Evolutionary conservation across 1,139 yeast genomes (phyloP), one percentile per base, ranked within the genome.

Genomic region (Yamadazyma membranifaciens): DNA sequence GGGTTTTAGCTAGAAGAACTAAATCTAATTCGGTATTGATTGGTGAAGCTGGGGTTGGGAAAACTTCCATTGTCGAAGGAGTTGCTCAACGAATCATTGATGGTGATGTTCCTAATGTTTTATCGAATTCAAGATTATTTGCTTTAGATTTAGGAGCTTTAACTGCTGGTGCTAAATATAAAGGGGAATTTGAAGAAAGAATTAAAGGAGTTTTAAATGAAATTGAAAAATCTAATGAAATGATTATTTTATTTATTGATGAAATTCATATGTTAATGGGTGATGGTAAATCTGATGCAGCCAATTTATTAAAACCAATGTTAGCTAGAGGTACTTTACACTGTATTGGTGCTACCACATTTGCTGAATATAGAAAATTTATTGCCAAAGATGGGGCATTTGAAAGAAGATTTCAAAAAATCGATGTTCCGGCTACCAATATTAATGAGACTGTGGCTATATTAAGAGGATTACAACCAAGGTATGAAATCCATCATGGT

Each of bases 1-100:
- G 98, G 47, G 96, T 94, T 4, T 73, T 92, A 47, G 92, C 98
- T 13, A 83, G 98, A 69, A 81, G 98, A 67, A 87, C 96, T 27
- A 92, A 92, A 67, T 89, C 97, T 3, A 94, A 94, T 59, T 96
- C 98, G 11, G 92, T 95, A 51, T 71, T 92, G 50, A 88, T 92
- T 56, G 99, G 99, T 74, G 98, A 92, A 57, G 96, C 98, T 27
- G 99, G 99, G 79, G 97, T 92, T 40, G 99, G 99, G 74, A 92
- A 92, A 68, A 94, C 98, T 30, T 87, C 96, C 15, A 91, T 92
- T 55, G 96, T 91, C 38, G 99, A 92, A 70, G 98, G 98, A 52
- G 97, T 92, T 44, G 98, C 98, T 12, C 98, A 92, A 67, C 79
- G 98, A 67, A 89, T 92, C 49, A 83, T 92, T 46, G 97, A 92